phyloP scores from a whole-genome alignment of 192 early-diverging fungal species.

The Coemansia sp. region DNA sequence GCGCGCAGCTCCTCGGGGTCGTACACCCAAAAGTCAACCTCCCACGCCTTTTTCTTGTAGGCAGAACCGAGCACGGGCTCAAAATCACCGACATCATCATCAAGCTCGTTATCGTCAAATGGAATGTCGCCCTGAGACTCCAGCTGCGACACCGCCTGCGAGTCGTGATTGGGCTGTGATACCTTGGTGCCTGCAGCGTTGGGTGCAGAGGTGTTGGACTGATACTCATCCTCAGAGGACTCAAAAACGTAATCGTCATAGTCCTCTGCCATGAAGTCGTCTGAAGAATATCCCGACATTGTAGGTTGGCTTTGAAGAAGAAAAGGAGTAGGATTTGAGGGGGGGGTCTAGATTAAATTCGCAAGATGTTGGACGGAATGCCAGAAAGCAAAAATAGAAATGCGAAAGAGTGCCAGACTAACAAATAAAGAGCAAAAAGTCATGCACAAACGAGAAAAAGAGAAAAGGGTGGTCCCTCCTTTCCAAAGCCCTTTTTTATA shows the following conservation, averaged over 20 bases:
- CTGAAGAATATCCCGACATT: constrained; percentile 36
- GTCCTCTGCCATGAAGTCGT: constrained; percentile 45
- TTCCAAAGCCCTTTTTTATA: no score
- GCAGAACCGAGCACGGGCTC: constrained; percentile 21
- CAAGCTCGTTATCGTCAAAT: constrained; percentile 28
- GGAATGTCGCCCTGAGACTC: constrained; percentile 19
- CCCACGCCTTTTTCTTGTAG: constrained; percentile 35
- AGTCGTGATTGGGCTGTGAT: constrained; percentile 10
- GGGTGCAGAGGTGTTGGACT: not conserved
- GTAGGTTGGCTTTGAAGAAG: not conserved
- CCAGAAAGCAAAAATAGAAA: not conserved
- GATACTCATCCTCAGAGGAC: constrained; percentile 38
- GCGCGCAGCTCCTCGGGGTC: constrained; percentile 22
- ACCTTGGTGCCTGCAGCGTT: not conserved
- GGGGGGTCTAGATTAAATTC: not conserved
- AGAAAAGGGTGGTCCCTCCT: no score
- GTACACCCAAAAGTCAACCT: constrained; percentile 45
- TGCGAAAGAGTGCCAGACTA: not conserved
- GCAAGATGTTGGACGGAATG: no score
- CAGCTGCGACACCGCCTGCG: constrained; percentile 22
- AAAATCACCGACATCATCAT: constrained; percentile 27
- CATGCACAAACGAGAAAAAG: no score
- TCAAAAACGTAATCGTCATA: constrained; percentile 32
- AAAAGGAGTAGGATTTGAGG: not conserved
- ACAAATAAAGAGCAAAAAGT: not conserved